Conservation (phyloP, 371 early-diverging fungal genomes). For the Rhizopus sp. region DNA sequence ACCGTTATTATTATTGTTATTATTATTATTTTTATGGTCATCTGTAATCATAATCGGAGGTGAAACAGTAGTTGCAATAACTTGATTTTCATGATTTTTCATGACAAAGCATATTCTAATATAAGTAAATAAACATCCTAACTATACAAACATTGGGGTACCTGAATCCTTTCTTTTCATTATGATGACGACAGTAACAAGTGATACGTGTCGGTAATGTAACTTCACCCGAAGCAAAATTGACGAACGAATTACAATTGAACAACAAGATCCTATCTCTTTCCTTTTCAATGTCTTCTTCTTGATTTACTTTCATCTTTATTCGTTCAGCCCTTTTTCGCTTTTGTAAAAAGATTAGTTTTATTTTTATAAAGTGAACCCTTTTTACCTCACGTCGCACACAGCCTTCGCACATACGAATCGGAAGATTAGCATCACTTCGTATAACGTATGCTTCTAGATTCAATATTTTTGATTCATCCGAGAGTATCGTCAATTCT, state of each 20-base stretch:
- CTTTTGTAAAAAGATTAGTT: conserved; percentile 15
- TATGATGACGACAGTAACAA: conserved; percentile 92
- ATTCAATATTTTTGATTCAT: conserved; percentile 46
- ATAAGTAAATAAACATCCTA: background rate
- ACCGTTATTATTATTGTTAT: no score
- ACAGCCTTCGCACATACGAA: conserved; percentile 80
- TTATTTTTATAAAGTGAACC: conserved; percentile 14
- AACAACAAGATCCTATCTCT: conserved; percentile 74
- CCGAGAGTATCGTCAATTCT: conserved; percentile 15
- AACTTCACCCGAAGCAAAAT: conserved; percentile 83
- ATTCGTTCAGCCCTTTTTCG: conserved; percentile 49
- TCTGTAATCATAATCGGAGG: conserved; percentile 93
- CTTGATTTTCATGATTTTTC: conserved; percentile 40
- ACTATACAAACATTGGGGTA: conserved; percentile 9
- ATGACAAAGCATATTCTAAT: conserved; percentile 71
- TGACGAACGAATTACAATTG: conserved; percentile 78
- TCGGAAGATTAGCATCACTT: conserved; percentile 71
- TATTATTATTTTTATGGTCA: conserved; percentile 80
- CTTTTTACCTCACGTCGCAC: conserved; percentile 74
- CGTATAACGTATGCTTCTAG: conserved; percentile 81
- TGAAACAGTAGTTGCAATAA: conserved; percentile 74
- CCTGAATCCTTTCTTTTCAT: conserved; percentile 85
- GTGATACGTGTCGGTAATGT: conserved; percentile 88
- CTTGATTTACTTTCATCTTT: conserved; percentile 33
- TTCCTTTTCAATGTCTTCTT: conserved; percentile 53